phyloP scores from a whole-genome alignment of 2,329 filamentous ascomycete genomes.

The Colletotrichum musicola region DNA sequence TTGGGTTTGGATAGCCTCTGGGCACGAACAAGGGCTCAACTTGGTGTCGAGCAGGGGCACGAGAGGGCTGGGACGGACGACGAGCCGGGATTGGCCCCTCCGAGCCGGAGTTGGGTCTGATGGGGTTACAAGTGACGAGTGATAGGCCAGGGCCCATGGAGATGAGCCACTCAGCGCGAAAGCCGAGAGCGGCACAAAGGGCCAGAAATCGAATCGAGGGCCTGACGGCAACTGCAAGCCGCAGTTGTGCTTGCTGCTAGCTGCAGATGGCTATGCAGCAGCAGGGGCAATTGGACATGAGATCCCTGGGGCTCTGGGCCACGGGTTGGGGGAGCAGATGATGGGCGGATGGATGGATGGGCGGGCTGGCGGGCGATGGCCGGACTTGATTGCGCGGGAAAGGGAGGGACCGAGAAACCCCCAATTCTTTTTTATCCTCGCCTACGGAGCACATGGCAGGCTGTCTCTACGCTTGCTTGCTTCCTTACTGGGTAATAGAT shows the following conservation, averaged over 20 bases:
- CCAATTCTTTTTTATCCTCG: not conserved
- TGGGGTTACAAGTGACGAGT: slow-evolving; percentile 20
- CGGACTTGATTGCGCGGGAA: slow-evolving; percentile 5
- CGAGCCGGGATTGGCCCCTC: slow-evolving; percentile 22
- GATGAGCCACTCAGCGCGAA: slow-evolving; percentile 21
- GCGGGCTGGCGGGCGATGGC: slow-evolving; percentile 28
- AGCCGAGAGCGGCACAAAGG: slow-evolving; percentile 30
- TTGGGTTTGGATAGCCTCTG: slow-evolving; percentile 17
- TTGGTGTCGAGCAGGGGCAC: slow-evolving; percentile 18
- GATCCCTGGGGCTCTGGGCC: slow-evolving; percentile 20
- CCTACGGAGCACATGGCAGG: not conserved
- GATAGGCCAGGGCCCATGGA: slow-evolving; percentile 6
- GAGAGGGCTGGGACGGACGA: slow-evolving; percentile 16
- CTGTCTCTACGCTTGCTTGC: not conserved
- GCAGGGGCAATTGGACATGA: slow-evolving; percentile 20
- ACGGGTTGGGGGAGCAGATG: not conserved
- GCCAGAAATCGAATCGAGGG: slow-evolving; percentile 10
- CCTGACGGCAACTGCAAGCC: slow-evolving; percentile 15
- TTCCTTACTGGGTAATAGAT: not conserved
- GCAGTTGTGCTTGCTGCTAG: slow-evolving; percentile 11
- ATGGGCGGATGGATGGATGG: slow-evolving; percentile 19
- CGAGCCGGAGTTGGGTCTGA: not conserved
- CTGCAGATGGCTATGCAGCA: slow-evolving; percentile 29
- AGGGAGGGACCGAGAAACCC: not conserved
- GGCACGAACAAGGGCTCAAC: slow-evolving; percentile 23